Evolutionary conservation across 345 rosid genomes (phyloP).

Genomic region (Hypericum perforatum): DNA sequence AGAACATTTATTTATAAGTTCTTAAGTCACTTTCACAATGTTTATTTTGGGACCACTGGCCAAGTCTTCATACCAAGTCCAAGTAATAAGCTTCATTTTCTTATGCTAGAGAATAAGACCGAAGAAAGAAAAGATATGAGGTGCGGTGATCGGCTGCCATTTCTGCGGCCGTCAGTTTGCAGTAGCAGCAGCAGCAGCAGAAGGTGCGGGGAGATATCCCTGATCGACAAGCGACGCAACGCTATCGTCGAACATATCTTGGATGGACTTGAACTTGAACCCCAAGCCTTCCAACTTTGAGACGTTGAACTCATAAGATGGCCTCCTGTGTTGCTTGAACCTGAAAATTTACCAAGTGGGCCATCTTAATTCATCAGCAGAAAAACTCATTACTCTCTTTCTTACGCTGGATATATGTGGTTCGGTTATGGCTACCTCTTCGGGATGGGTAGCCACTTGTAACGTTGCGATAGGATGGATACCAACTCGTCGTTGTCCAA

Average conservation of each 20-base stretch:
- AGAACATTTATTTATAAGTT: too few relatives aligned
- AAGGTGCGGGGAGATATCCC: constrained; percentile 29
- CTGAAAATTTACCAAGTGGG: constrained; percentile 20
- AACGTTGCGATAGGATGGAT: constrained; percentile 42
- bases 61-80: too few relatives aligned
- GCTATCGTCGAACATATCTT: constrained; percentile 70
- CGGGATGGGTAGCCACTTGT: constrained; percentile 55
- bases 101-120: too few relatives aligned
- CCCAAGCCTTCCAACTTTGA: constrained; percentile 53
- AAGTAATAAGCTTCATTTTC: too few relatives aligned
- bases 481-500: constrained; percentile 43
- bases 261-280: constrained; percentile 51
- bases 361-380: background rate
- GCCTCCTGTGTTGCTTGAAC: constrained; percentile 47
- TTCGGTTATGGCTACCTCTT: constrained; percentile 28
- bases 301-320: constrained; percentile 49
- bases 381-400: background rate
- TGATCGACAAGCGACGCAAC: constrained; percentile 47
- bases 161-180: too few relatives aligned
- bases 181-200: too few relatives aligned
- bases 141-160: too few relatives aligned
- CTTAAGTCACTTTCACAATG: too few relatives aligned
- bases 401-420: background rate
- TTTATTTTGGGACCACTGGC: too few relatives aligned
- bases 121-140: too few relatives aligned